Evolutionary conservation across 805 yeast genomes (phyloP).

Genomic region (Candida hungchunana): DNA sequence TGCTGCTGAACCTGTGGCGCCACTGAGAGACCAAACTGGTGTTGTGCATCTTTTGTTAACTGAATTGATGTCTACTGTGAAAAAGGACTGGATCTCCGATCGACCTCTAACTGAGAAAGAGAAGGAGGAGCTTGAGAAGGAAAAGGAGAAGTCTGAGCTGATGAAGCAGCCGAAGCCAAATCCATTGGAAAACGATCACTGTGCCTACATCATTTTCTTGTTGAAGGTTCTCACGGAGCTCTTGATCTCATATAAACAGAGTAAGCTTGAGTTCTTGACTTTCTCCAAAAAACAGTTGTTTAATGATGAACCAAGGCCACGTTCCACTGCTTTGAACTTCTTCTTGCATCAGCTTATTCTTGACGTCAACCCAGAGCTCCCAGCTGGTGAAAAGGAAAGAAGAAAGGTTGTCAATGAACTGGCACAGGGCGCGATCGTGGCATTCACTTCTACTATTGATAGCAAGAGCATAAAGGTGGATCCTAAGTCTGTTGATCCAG

Average conservation of each 20-base stretch:
- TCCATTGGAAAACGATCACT: conserved; percentile 48
- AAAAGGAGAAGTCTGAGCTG: conserved; percentile 25
- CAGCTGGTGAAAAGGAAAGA: conserved; percentile 43
- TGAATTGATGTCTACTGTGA: conserved; percentile 54
- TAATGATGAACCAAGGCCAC: conserved; percentile 51
- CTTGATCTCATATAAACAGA: conserved; percentile 70
- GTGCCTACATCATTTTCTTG: conserved; percentile 64
- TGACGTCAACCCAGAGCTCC: conserved; percentile 33
- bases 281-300: conserved; percentile 54
- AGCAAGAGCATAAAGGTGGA: conserved; percentile 29
- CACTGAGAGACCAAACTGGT: conserved; percentile 40
- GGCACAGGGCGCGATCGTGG: conserved; percentile 56
- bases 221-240: conserved; percentile 67
- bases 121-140: conserved; percentile 29
- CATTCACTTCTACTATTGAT: conserved; percentile 57
- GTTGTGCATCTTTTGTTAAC: conserved; percentile 58
- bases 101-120: conserved; percentile 27
- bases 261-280: conserved; percentile 78
- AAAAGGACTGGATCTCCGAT: conserved; percentile 38
- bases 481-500: conserved; percentile 56
- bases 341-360: conserved; percentile 72
- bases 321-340: conserved; percentile 73
- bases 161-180: conserved; percentile 27
- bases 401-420: conserved; percentile 54
- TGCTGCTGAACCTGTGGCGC: conserved; percentile 10